Conservation (phyloP, 1,284 basidiomycete species). For the Microbotryum saponariae region DNA sequence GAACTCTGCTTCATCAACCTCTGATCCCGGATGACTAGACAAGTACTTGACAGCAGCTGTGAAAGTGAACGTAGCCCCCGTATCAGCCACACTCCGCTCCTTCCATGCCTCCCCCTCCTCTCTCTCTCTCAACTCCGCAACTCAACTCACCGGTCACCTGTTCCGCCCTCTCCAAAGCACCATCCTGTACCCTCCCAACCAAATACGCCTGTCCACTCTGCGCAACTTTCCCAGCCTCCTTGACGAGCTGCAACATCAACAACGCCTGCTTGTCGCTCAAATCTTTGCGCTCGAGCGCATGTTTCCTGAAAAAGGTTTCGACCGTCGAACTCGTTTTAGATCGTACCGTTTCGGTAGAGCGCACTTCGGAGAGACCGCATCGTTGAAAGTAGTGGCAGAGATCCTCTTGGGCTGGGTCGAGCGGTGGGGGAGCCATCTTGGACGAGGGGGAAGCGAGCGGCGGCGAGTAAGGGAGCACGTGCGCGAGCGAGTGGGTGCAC, state of each 20-base stretch:
- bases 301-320: conserved; percentile 58
- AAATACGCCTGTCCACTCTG: conserved; percentile 59
- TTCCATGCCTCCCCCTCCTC: no score
- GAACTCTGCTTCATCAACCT: conserved; percentile 67
- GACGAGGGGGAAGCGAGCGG: no score
- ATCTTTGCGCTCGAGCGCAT: conserved; percentile 44
- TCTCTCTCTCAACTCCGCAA: no score
- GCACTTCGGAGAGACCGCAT: conserved; percentile 19
- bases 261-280: conserved; percentile 75
- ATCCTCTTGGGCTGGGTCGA: no score
- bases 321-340: conserved; percentile 32
- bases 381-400: conserved; percentile 14
- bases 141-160: conserved; percentile 67
- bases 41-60: conserved; percentile 73
- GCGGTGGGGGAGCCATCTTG: no score
- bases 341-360: conserved; percentile 32
- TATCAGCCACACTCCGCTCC: neutral
- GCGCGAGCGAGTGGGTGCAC: no score
- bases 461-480: no score
- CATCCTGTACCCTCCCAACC: conserved; percentile 57
- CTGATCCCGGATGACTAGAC: conserved; percentile 50
- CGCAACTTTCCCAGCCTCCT: conserved; percentile 56
- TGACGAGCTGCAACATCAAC: conserved; percentile 62
- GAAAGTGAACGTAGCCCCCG: neutral
- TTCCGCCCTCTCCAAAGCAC: conserved; percentile 69